phyloP scores from a whole-genome alignment of 78 protist species.

The Dictyostelium discoideum region dicty_2.7 NC_007088.5:5330001-5330500 shows the following conservation, averaged over 20 bases:
- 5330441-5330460: slow-evolving; percentile 98
- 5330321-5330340: slow-evolving; percentile 89
- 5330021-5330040: slow-evolving; percentile 83
- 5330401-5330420: slow-evolving; percentile 97
- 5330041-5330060: slow-evolving; percentile 83
- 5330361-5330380: slow-evolving; percentile 87
- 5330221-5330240: slow-evolving; percentile 94
- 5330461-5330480: slow-evolving; percentile 98
- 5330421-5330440: slow-evolving; percentile 98
- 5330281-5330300: slow-evolving; percentile 84
- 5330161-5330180: slow-evolving; percentile 90
- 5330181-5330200: slow-evolving; percentile 92
- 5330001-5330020: slow-evolving; percentile 97
- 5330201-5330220: slow-evolving; percentile 95
- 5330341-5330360: slow-evolving; percentile 92
- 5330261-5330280: slow-evolving; percentile 95
- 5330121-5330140: slow-evolving; percentile 94
- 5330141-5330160: slow-evolving; percentile 91
- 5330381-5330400: slow-evolving; percentile 96
- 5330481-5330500: slow-evolving; percentile 95
- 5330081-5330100: slow-evolving; percentile 81
- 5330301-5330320: slow-evolving; percentile 72
- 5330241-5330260: slow-evolving; percentile 96
- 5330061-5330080: slow-evolving; percentile 85
- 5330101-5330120: slow-evolving; percentile 97